Evolutionary conservation across 2,329 filamentous ascomycete genomes (phyloP), one percentile per base, ranked within the genome.

Genomic region (Dactylellina haptotyla): DNA sequence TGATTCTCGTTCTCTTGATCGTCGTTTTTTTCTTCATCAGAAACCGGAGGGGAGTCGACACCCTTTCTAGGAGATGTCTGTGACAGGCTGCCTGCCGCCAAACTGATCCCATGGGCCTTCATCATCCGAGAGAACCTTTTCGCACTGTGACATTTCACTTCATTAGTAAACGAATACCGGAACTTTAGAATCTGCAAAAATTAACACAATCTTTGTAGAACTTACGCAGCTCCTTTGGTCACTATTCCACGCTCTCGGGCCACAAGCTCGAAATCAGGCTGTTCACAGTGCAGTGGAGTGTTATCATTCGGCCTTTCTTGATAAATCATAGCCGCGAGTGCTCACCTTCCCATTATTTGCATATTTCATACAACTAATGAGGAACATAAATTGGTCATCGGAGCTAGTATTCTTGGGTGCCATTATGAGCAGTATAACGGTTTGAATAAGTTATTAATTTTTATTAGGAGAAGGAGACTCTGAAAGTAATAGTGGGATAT

Each of bases 191-290:
- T 32, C n/a, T 8, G 14, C 3, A n/a, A 18, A 58, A 41, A 23
- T 43, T 6, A 37, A 18, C 6, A 23, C 9, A 6, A 48, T 30
- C 4, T 23, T 16, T 20, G 10, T 56, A 4, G 4, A 26, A 64
- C 59, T 59, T 61, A 72, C 67, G 59, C 67, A 32, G 67, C 67
- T 20, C 43, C 46, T 43, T 51, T 53, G 30, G 34, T 54, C 18
- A 72, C 34, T n/a, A 63, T 72, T 6, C 67, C 67, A 39, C 58
- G 66, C n/a, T 72, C 66, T 16, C 64, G 26, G 3, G 66, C 59
- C 30, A 72, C 66, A 23, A 64, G 66, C 5, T 53, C 37, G 16
- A 72, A 72, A 46, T 72, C 59, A 8, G 66, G 66, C 66, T 72
- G 39, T 20, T 26, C 32, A n/a, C n/a, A n/a, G n/a, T n/a, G n/a